Evolutionary conservation across 768 basidiomycete genomes (phyloP), one percentile per base, ranked within the genome.

Genomic region (Tulasnella sp.): DNA sequence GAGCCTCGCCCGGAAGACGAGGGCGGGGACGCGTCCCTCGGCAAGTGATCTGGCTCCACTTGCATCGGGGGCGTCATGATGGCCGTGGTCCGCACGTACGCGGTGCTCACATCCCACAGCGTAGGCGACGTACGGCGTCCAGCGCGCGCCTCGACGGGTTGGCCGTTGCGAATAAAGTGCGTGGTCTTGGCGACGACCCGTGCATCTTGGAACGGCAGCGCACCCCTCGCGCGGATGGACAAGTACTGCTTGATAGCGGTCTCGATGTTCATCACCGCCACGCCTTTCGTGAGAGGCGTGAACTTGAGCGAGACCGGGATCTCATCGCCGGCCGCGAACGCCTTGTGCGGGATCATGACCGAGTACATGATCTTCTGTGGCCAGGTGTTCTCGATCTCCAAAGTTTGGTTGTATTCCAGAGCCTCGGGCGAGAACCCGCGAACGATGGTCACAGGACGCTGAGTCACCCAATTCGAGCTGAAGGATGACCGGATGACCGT

Each of bases 301-400:
- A 97, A 93, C 82, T 97, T 97, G 82, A 94, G 87, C 15, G 91
- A 84, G 0, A 93, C 91, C 0, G 91, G 91, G 75, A 97, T 84
- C 12, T 86, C 87, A 83, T 98, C 96, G 7, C 96, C 96, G 0
- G 91, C 92, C 0, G 95, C 93, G 90, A 93, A 98, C 0, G 96
- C 97, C 81, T 96, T 97, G 86, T 97, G 95, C 0, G 96, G 96
- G 39, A 99, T 83, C 85, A 95, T 92, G 81, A 94, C 89, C 6
- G 92, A 91, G 82, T 97, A 98, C 96, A 96, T 97, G 83, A 97
- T 85, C 84, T 98, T 99, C 29, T 91, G 92, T 0, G 97, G 96
- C 97, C 97, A 99, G 19, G 95, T 96, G 82, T 96, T 97, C 83
- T 79, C 85, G 71, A 86, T 84, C 82, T 99, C 97, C 76, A 97